Evolutionary conservation across 805 yeast species (phyloP), one percentile per base, ranked within the genome.

Genomic region (Martiniozyma abietophila): DNA sequence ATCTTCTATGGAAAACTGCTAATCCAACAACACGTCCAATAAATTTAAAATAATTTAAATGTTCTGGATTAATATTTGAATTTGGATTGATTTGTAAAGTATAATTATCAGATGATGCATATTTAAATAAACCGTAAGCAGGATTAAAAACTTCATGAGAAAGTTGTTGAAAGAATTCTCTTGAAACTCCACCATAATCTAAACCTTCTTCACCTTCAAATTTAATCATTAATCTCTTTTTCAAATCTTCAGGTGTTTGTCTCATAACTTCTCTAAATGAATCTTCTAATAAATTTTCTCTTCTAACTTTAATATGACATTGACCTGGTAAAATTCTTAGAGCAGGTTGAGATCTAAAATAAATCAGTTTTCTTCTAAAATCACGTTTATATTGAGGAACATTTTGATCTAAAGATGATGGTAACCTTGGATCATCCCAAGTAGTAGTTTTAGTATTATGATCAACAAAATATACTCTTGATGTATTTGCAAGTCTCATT

Each of bases 371-470:
- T 64, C 99, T 78, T 63, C 99, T 74, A 64, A 92, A 92, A 61
- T 92, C 99, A 67, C 99, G 89, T 71, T 92, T 92, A 61, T 92
- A 92, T 64, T 92, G 97, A 16, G 99, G 99, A 49, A 92, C 99
- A 49, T 89, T 89, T 64, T 92, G 97, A 59, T 92, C 99, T 49
- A 92, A 67, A 7, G 95, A 83, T 5, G 96, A 85, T 34, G 99
- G 99, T 56, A 92, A 70, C 55, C 99, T 78, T 44, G 99, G 99
- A 57, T 92, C 99, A 61, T 92, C 99, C 99, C 99, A 92, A 1
- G 99, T 92, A 1, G 99, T 92, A 0, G 99, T 92, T 64, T 92
- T 92, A 21, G 99, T 92, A 62, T 92, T 92, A 66, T 92, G 99
- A 60, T 92, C 99, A 46, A 92, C 99, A 59, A 92, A 92, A 59